Base-by-base conservation (phyloP, 2,329 filamentous ascomycete genomes). In the Penicillium psychrosexuale region DNA sequence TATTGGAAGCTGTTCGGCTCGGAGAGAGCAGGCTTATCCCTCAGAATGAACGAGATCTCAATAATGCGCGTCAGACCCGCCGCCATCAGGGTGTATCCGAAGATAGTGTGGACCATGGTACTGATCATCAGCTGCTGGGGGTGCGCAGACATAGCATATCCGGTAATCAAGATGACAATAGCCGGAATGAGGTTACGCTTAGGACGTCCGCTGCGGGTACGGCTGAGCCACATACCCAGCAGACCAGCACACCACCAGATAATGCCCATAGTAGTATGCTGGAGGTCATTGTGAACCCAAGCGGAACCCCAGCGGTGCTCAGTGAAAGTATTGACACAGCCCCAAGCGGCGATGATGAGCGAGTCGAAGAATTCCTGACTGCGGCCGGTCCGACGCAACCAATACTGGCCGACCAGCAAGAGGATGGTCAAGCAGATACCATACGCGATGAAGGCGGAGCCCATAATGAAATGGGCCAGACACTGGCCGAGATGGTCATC, bases 181-280 rank as follows among this genome's bases (percentile, higher is more conserved):
- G 85, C 92, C 0, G 94, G 94, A 51, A 99, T 86, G 58, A 99
- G 85, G 76, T 99, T 99, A 63, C 94, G 84, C 80, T 93, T 91
- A 8, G 94, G 92, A 39, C 85, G 82, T 48, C 94, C 93, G 60
- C 93, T 86, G 53, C 90, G 85, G 69, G 87, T 90, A 59, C 85
- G 84, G 71, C 91, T 96, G 37, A 99, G 80, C 94, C 93, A 99
- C 49, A 99, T 82, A 39, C 94, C 94, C 11, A 93, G 83, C 30
- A 99, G 78, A 24, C 94, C 94, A 8, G 94, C 93, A 66, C 86
- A 89, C 93, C 93, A 99, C 94, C 94, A 99, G 48, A 99, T 86
- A 59, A 99, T 85, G n/a, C 94, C 94, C 93, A 99, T 97, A n/a
- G 89, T 90, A 0, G 94, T 99, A 73, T 99, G 94, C 73, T 99